These are phyloP conservation scores for Rhodocollybia butyracea DNA, from an alignment of 768 basidiomycete species.

Conservation along the genomic window DNA sequence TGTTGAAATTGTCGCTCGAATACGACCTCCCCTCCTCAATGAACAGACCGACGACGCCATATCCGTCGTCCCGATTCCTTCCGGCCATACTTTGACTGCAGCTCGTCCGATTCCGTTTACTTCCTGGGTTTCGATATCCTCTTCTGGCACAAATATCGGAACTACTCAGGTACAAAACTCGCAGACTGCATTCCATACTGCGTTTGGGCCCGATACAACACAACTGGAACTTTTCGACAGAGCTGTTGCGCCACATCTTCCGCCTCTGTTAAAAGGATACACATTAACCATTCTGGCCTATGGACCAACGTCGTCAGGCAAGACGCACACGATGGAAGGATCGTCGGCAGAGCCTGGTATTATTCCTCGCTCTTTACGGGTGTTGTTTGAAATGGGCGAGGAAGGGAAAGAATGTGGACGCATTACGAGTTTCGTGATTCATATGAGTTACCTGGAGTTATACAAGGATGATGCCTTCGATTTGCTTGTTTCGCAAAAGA, in stretches of 20 bases:
- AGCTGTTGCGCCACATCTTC: constrained; percentile 1
- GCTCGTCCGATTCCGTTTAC: constrained; percentile 3
- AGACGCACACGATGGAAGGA: constrained; percentile 94
- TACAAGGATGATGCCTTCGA: constrained; percentile 92
- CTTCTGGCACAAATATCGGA: background rate
- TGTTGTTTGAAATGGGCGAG: constrained; percentile 51
- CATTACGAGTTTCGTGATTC: constrained; percentile 11
- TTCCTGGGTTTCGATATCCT: constrained; percentile 4
- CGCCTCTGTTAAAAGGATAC: background rate
- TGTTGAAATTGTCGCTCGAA: constrained; percentile 3
- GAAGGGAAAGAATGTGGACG: constrained; percentile 17
- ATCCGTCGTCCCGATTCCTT: background rate
- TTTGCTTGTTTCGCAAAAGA: constrained; percentile 70
- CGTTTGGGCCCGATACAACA: background rate
- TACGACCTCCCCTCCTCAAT: constrained; percentile 1
- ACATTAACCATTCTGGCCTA: constrained; percentile 89
- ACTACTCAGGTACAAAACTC: background rate
- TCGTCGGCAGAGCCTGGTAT: constrained; percentile 71
- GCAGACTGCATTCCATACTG: constrained; percentile 1
- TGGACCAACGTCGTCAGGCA: constrained; percentile 88
- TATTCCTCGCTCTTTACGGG: constrained; percentile 76
- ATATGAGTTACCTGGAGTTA: constrained; percentile 77
- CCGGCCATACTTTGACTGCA: background rate
- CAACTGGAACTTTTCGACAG: constrained; percentile 3
- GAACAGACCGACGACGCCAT: constrained; percentile 1